A percentile compares a stretch with the other conserved stretches of the same genome.
phyloP scores from a whole-genome alignment of 345 rosid genomes.

The Brassica juncea region DNA sequence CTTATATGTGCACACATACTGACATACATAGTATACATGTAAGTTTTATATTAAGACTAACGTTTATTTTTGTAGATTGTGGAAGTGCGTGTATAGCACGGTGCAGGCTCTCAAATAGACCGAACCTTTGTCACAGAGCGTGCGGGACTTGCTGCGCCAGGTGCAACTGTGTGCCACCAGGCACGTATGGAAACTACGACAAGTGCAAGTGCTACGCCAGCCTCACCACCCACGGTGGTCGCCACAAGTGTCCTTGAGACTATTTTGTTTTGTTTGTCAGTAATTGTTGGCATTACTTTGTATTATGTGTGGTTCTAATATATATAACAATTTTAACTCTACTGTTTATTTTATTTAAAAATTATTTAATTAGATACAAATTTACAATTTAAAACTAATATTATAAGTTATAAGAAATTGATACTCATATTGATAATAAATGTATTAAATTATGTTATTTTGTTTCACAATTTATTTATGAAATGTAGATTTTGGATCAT shows the following conservation, averaged over 20 bases:
- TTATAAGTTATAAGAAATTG: too few relatives aligned
- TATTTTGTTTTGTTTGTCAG: conserved; percentile 15
- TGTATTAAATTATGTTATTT: too few relatives aligned
- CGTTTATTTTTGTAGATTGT: conserved; percentile 50
- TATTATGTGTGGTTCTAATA: conserved; percentile 7
- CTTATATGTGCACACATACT: not conserved
- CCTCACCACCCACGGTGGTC: conserved; percentile 29
- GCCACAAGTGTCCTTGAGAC: conserved; percentile 73
- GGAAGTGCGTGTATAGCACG: conserved; percentile 57
- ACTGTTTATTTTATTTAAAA: too few relatives aligned
- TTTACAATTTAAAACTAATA: too few relatives aligned
- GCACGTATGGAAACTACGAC: too few relatives aligned
- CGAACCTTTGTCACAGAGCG: not conserved
- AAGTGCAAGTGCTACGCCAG: conserved; percentile 59
- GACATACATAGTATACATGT: not conserved
- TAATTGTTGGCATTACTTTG: conserved; percentile 11
- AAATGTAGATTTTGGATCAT: too few relatives aligned
- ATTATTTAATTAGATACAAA: too few relatives aligned
- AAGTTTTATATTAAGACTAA: not conserved
- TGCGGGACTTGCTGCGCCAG: too few relatives aligned
- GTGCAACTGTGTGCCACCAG: too few relatives aligned
- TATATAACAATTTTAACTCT: too few relatives aligned
- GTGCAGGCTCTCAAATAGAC: conserved; percentile 65
- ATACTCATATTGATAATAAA: too few relatives aligned
- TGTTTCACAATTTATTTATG: too few relatives aligned